Conservation (phyloP, 2,329 filamentous ascomycete genomes). For the Ceratocystiopsis brevicomis region DNA sequence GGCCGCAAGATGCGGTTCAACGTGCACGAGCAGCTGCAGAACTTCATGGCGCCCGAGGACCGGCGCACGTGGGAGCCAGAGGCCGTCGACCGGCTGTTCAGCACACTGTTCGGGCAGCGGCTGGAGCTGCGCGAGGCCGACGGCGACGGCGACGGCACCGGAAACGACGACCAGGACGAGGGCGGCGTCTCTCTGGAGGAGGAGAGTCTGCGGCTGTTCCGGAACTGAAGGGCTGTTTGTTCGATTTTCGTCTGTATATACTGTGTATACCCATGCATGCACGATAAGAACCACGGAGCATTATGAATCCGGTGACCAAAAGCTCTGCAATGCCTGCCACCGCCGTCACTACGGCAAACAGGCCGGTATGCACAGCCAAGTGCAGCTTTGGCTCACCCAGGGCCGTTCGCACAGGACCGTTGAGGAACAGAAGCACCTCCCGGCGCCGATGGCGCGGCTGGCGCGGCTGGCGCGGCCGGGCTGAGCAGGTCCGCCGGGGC, state of each 20-base stretch:
- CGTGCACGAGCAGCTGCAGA: slow-evolving; percentile 91
- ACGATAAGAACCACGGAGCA: too few species aligned
- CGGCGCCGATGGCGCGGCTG: too few species aligned
- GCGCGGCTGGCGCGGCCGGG: too few species aligned
- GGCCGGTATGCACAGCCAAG: slow-evolving; percentile 21
- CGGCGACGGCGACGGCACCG: slow-evolving; percentile 18
- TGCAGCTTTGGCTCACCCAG: slow-evolving; percentile 29
- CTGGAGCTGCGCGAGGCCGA: slow-evolving; percentile 43
- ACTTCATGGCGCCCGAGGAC: slow-evolving; percentile 92
- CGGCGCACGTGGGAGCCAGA: slow-evolving; percentile 59
- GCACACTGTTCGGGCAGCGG: slow-evolving; percentile 54
- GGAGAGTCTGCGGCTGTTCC: slow-evolving; percentile 33
- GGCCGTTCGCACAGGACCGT: slow-evolving; percentile 9
- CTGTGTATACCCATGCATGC: not conserved
- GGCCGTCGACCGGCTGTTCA: slow-evolving; percentile 62
- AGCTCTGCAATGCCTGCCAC: too few species aligned
- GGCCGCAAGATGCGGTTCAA: slow-evolving; percentile 86
- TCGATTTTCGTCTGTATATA: slow-evolving; percentile 3
- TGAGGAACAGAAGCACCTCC: too few species aligned
- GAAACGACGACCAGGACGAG: slow-evolving; percentile 13
- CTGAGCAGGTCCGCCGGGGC: not conserved
- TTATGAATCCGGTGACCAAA: too few species aligned
- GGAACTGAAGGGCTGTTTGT: slow-evolving; percentile 1
- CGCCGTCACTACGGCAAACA: slow-evolving; percentile 19
- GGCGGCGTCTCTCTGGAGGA: slow-evolving; percentile 32